These are phyloP conservation scores for Wallacemonas sp. DNA, from an alignment of 208 protist genomes.

Conservation along the genomic window DNA sequence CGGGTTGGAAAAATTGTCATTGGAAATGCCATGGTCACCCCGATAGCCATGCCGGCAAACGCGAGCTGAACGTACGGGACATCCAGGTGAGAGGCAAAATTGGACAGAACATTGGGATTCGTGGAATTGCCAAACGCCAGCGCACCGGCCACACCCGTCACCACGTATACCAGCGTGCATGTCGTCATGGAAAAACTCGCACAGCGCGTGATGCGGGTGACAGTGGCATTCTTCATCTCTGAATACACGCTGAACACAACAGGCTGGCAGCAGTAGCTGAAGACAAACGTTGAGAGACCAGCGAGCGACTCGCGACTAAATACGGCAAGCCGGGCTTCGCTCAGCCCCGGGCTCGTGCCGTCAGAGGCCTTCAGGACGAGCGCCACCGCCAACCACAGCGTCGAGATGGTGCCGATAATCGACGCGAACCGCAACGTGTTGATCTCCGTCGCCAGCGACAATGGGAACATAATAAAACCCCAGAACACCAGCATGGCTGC, in stretches of 20 bases:
- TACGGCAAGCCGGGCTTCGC: conserved; percentile 20
- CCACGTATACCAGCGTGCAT: conserved; percentile 67
- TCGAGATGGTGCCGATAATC: conserved; percentile 61
- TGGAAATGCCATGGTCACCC: conserved; percentile 83
- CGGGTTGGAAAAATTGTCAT: conserved; percentile 83
- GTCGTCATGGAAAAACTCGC: conserved; percentile 54
- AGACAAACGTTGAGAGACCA: conserved; percentile 65
- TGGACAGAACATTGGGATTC: conserved; percentile 73
- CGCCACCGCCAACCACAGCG: conserved; percentile 50
- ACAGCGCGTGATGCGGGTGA: conserved; percentile 51
- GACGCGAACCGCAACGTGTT: conserved; percentile 80
- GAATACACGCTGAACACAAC: conserved; percentile 72
- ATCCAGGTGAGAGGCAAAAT: conserved; percentile 55
- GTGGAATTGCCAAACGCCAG: conserved; percentile 60
- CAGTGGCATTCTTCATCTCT: conserved; percentile 64
- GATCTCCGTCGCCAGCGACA: conserved; percentile 62
- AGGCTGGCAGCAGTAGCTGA: conserved; percentile 83
- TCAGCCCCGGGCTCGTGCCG: background rate
- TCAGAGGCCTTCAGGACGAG: conserved; percentile 29
- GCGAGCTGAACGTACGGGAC: conserved; percentile 51
- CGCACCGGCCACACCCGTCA: conserved; percentile 66
- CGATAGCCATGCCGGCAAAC: conserved; percentile 67
- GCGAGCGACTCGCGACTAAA: conserved; percentile 38
- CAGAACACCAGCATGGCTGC: conserved; percentile 69
- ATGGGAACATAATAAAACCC: conserved; percentile 78